Evolutionary conservation across 192 early-diverging fungal species (phyloP), one percentile per base, ranked within the genome.

Genomic region (Backusella australiensis): DNA sequence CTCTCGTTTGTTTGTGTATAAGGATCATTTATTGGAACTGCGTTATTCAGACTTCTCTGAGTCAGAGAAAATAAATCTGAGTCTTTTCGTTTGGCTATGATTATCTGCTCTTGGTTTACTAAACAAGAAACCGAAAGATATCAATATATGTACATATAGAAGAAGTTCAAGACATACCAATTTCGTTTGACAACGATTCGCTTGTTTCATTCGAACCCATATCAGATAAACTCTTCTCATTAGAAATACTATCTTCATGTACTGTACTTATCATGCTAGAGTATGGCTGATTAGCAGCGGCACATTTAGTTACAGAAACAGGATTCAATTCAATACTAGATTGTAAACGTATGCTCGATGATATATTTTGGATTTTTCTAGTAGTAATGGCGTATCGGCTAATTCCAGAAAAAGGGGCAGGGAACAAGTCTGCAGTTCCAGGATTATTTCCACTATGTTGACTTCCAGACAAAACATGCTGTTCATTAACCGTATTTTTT

Each of bases 361-460:
- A 63, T 23, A 72, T 72, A 15, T 44, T 49, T 34, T 72, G 41
- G 26, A 26, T 46, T 9, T 44, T 39, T 42, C n/a, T 72, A 8
- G 75, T 76, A 36, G 68, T 77, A 6, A 52, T 77, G 34, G 75
- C 69, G 41, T 77, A 77, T 7, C 69, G 53, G n/a, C 56, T 49
- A 15, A 77, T 77, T 7, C 75, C 75, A 34, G 59, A 36, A 44
- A 77, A 77, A 6, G 75, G 75, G 6, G 75, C 69, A 44, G 75
- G 69, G n/a, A 77, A 69, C 0, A 77, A 29, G 23, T 77, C 75
- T 53, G 68, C 69, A 6, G 68, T 52, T 42, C 75, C 75, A 42
- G 69, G 69, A 29, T 71, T 69, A 15, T 77, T 46, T 26, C 17
- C 32, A 14, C 17, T 46, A 21, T 46, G 17, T 1, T 32, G 36